These are phyloP conservation scores for Monilinia fructigena DNA, from an alignment of 2,329 filamentous ascomycete genomes.

Conservation along the genomic window DNA sequence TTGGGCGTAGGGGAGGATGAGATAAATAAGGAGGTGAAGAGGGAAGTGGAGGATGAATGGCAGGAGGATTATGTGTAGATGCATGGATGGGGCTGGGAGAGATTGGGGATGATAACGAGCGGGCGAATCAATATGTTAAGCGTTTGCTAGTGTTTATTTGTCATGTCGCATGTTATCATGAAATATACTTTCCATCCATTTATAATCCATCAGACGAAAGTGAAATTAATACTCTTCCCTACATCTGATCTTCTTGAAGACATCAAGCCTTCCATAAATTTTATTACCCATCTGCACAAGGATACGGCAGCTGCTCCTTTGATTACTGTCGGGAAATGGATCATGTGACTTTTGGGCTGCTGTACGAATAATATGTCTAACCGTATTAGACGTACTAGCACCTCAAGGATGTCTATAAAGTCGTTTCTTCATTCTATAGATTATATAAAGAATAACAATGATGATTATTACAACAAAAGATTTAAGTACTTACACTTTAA, in stretches of 20 bases:
- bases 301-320: no score
- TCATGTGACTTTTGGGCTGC: no score
- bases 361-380: no score
- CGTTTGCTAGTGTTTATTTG: neutral
- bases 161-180: neutral
- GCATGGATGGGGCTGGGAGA: neutral
- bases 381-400: no score
- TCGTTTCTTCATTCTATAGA: no score
- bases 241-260: no score
- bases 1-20: constrained; percentile 2
- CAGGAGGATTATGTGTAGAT: constrained; percentile 14
- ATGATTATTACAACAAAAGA: no score
- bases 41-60: constrained; percentile 3
- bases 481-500: no score
- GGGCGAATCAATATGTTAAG: neutral
- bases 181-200: neutral
- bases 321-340: no score
- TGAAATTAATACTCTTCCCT: neutral
- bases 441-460: no score
- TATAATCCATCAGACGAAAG: neutral
- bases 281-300: neutral
- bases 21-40: neutral
- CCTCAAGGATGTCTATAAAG: no score
- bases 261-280: neutral
- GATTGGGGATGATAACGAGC: neutral